Percentiles rank a stretch among this genome's conserved stretches.
Conservation (phyloP, 257 asterid genomes). For the Solanum megistacrolobum region DNA sequence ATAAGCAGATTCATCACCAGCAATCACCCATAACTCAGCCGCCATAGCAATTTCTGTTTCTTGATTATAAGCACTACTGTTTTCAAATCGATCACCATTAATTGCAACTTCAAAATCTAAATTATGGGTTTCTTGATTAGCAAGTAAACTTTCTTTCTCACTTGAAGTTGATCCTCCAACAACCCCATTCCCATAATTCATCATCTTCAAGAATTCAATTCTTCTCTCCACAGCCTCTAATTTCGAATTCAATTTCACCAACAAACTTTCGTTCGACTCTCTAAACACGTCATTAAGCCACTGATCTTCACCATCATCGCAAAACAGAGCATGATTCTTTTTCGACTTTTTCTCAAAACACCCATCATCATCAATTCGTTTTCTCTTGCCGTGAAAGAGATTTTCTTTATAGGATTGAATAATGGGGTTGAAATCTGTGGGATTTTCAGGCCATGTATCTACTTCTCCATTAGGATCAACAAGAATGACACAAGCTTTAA, state of each 20-base stretch:
- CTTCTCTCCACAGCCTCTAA: neutral
- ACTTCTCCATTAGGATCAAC: neutral
- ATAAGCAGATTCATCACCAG: neutral
- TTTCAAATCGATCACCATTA: neutral
- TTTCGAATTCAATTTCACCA: neutral
- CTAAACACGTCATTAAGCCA: neutral
- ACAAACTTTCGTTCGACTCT: neutral
- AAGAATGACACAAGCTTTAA: conserved; percentile 3
- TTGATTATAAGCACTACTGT: neutral
- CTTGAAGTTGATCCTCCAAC: neutral
- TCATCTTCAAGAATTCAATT: neutral
- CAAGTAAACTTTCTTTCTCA: neutral
- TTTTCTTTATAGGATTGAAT: neutral
- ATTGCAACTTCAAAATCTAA: no score
- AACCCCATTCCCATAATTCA: neutral
- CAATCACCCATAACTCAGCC: neutral
- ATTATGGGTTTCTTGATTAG: neutral
- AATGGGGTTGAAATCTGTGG: neutral
- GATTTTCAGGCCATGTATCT: conserved; percentile 13
- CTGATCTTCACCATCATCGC: neutral
- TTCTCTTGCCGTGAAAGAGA: neutral
- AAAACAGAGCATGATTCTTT: neutral
- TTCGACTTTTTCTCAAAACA: neutral
- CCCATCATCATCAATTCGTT: neutral
- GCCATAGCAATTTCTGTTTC: neutral